Conservation (phyloP, 306 rosid genomes). For the Rosa lucieae region DNA sequence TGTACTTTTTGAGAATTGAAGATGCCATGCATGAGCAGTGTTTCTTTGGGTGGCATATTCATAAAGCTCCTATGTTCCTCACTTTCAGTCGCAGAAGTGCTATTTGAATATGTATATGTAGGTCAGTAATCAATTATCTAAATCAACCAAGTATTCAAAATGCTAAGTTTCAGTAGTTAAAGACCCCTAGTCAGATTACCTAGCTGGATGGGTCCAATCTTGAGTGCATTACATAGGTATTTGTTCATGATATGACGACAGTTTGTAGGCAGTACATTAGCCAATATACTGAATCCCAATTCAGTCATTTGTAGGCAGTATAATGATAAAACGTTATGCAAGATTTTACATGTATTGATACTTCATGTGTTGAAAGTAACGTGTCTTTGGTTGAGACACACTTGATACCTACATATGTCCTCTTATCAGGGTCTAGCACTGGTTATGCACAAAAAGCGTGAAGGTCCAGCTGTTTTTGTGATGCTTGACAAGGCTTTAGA, state of each 20-base stretch:
- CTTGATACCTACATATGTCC: constrained; percentile 6
- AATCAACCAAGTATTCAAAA: background rate
- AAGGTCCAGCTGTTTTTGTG: constrained; percentile 74
- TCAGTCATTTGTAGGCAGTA: background rate
- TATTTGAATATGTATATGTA: background rate
- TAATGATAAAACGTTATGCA: background rate
- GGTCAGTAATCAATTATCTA: background rate
- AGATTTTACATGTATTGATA: background rate
- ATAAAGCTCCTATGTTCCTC: background rate
- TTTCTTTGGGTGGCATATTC: background rate
- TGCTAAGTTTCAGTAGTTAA: background rate
- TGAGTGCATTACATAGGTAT: background rate
- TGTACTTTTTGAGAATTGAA: background rate
- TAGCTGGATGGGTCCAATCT: background rate
- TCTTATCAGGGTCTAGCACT: constrained; percentile 76
- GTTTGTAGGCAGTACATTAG: background rate
- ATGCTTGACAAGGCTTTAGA: constrained; percentile 68
- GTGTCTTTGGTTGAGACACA: constrained; percentile 14
- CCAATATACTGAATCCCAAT: background rate
- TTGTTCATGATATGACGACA: background rate
- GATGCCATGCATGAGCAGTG: background rate
- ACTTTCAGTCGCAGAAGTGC: background rate
- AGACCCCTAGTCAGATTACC: background rate
- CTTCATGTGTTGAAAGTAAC: background rate
- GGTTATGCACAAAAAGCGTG: constrained; percentile 82